Evolutionary conservation across 768 basidiomycete species (phyloP).

Genomic region (Rhizopogon vulgaris): DNA sequence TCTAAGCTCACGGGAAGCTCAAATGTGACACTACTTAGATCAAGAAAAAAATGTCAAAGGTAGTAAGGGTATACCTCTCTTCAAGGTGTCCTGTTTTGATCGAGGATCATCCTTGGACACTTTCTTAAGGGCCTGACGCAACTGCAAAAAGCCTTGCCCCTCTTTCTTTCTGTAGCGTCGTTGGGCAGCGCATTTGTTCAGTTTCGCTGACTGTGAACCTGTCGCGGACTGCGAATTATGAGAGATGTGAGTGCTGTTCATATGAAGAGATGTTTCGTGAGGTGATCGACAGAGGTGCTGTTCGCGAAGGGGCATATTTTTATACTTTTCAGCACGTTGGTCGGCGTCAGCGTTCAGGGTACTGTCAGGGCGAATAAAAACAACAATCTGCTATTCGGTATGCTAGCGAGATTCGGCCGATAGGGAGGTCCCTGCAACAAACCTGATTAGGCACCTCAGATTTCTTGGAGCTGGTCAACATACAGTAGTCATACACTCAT

Average conservation of each 20-base stretch:
- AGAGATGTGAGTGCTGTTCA: neutral
- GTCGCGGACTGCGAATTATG: neutral
- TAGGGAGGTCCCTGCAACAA: neutral
- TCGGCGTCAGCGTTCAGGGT: neutral
- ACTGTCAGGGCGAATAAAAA: neutral
- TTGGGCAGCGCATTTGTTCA: neutral
- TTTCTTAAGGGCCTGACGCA: neutral
- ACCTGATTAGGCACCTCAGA: neutral
- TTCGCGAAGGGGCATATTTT: neutral
- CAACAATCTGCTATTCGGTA: neutral
- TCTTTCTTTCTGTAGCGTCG: conserved; percentile 1
- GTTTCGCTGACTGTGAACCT: neutral
- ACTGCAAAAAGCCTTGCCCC: neutral
- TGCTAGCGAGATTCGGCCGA: neutral
- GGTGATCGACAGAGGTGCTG: neutral
- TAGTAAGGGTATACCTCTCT: neutral
- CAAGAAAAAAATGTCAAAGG: neutral
- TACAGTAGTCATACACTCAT: neutral
- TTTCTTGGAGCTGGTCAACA: too few relatives aligned
- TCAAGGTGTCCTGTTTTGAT: neutral
- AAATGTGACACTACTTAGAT: neutral
- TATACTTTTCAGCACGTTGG: neutral
- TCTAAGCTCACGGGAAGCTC: neutral
- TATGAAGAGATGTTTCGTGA: neutral
- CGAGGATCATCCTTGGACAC: neutral